Conservation (phyloP, 2,329 filamentous ascomycete genomes). For the Catunica adiposa region DNA sequence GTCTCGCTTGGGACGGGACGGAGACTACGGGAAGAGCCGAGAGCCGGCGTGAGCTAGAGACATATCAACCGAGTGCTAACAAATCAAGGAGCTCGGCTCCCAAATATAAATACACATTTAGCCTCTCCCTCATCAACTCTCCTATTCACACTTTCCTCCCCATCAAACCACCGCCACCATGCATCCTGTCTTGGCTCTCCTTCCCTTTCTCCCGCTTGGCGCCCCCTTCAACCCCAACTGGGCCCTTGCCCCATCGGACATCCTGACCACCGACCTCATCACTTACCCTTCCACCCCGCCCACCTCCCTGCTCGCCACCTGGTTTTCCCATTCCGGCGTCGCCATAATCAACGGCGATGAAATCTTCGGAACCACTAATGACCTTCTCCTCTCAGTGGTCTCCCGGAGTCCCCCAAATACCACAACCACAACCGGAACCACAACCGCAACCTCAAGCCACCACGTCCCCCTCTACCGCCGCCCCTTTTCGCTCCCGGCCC, state of each 20-base stretch:
- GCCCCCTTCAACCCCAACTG: background rate
- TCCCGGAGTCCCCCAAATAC: no score
- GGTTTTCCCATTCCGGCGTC: conserved; percentile 4
- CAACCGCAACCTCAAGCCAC: no score
- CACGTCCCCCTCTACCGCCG: background rate
- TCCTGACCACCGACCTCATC: conserved; percentile 1
- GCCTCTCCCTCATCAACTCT: no score
- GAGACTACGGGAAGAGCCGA: background rate
- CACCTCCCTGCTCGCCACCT: conserved; percentile 6
- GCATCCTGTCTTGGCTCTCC: no score
- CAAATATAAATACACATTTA: no score
- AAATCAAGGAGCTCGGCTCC: background rate
- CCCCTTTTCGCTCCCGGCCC: background rate
- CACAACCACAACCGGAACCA: no score
- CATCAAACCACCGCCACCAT: no score
- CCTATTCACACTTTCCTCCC: background rate
- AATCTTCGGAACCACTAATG: conserved; percentile 9
- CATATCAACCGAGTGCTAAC: background rate
- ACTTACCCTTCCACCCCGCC: background rate
- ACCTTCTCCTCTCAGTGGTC: background rate
- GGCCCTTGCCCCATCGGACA: conserved; percentile 3
- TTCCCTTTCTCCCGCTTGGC: background rate
- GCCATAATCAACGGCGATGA: conserved; percentile 14
- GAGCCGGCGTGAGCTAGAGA: background rate
- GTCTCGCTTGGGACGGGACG: background rate